Base-by-base conservation (phyloP, 2,329 filamentous ascomycete species). In the Knufia petricola region DNA sequence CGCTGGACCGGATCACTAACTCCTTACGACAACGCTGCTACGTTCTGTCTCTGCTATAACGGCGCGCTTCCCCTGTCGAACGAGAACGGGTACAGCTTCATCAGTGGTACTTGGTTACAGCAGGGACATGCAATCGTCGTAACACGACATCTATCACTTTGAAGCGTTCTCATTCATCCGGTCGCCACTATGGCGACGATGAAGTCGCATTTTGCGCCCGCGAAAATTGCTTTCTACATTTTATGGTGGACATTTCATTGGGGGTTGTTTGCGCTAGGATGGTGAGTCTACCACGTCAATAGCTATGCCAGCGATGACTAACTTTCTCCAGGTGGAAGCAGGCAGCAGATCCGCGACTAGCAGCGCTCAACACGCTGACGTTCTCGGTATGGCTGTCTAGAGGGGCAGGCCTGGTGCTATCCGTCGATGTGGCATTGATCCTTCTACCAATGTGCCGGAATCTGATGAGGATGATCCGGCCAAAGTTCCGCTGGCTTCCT, bases 371-470 rank as follows among this genome's bases (percentile, higher is more conserved):
- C 67, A 77, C 71, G 0, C 78, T 98, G 42, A 75, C 76, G 48
- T 96, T 77, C 68, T 96, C 90, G 2, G 92, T 98, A 49, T 98
- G 90, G 90, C 79, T 95, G 51, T 96, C 92, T 23, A 81, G 92
- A 74, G 92, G 90, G 63, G 90, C 92, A 46, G 92, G 88, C 59
- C 70, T 98, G 34, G 84, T 86, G 4, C 73, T 98, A 51, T 84
- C 82, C 1, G 77, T 95, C 48, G 89, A 98, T 69, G 81, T 80
- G 49, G 84, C 87, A 62, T 73, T 96, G 56, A 95, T 98, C 60
- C 70, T 98, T 23, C 74, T 98, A 51, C 92, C 92, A 4, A 95
- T 98, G 73, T 98, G 90, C 73, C 78, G 92, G 58, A 96, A 90
- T 51, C 71, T 96, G 26, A 77, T 98, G 63, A 80, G 87, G 64